Evolutionary conservation across 805 yeast genomes (phyloP).

Genomic region (Cyberlindnera maclurae): DNA sequence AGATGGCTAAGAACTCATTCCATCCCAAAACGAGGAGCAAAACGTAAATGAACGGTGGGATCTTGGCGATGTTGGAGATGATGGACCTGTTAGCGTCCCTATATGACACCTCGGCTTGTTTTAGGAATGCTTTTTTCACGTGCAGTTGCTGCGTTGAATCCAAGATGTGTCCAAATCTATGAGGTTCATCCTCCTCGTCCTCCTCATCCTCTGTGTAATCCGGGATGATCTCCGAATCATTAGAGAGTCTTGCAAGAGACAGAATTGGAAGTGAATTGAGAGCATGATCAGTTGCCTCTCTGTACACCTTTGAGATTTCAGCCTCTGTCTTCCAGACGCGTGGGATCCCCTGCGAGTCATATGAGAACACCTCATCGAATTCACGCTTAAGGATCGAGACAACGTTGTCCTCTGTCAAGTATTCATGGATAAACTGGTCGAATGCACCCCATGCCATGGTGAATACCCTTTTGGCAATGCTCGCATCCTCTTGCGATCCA

Average conservation of each 20-base stretch:
- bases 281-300: conserved; percentile 52
- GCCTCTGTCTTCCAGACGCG: conserved; percentile 66
- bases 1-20: conserved; percentile 87
- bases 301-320: conserved; percentile 64
- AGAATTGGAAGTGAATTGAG: conserved; percentile 48
- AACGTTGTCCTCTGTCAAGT: conserved; percentile 59
- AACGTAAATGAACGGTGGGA: conserved; percentile 78
- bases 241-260: conserved; percentile 43
- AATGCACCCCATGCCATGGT: conserved; percentile 61
- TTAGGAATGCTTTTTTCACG: conserved; percentile 54
- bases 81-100: conserved; percentile 87
- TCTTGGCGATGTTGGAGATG: conserved; percentile 65
- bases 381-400: conserved; percentile 61
- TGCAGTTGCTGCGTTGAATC: conserved; percentile 49
- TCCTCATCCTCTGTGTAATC: conserved; percentile 38
- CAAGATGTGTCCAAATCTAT: conserved; percentile 50
- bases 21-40: conserved; percentile 78
- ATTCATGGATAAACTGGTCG: conserved; percentile 50
- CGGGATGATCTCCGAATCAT: conserved; percentile 54
- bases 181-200: conserved; percentile 32
- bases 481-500: conserved; percentile 32
- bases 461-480: conserved; percentile 37
- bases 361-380: conserved; percentile 79
- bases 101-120: conserved; percentile 70
- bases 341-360: conserved; percentile 78